phyloP scores from a whole-genome alignment of 2,329 filamentous ascomycete species.

The Colletotrichum graminicola region DNA sequence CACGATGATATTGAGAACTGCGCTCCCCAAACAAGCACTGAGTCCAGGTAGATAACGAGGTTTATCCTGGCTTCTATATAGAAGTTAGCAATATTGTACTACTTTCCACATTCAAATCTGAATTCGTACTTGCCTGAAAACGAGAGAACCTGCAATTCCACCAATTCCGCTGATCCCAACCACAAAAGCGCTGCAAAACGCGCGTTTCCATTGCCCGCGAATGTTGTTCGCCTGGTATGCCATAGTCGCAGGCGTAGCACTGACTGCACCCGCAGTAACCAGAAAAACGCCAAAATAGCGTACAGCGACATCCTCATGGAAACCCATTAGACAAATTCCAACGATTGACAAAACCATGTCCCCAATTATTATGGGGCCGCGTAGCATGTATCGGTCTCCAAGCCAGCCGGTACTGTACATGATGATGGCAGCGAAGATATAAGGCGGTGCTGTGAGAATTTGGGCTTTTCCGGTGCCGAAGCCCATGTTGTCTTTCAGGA shows the following conservation, averaged over 20 bases:
- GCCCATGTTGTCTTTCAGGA: constrained; percentile 56
- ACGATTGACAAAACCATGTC: constrained; percentile 70
- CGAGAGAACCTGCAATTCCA: constrained; percentile 40
- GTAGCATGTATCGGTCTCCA: constrained; percentile 72
- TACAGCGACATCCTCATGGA: constrained; percentile 63
- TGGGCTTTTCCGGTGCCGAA: constrained; percentile 56
- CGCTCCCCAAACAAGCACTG: constrained; percentile 30
- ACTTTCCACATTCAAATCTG: neutral
- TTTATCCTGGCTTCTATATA: constrained; percentile 27
- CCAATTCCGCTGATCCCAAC: constrained; percentile 40
- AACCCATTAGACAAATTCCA: constrained; percentile 76
- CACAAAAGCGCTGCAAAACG: constrained; percentile 40
- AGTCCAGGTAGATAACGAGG: constrained; percentile 31
- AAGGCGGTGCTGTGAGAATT: constrained; percentile 69
- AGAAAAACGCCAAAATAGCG: constrained; percentile 78
- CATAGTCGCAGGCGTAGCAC: constrained; percentile 33
- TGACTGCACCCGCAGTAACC: constrained; percentile 31
- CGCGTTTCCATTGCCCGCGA: constrained; percentile 42
- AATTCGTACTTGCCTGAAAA: constrained; percentile 35
- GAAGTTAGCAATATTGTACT: neutral
- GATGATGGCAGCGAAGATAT: constrained; percentile 69
- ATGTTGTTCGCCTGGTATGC: constrained; percentile 43
- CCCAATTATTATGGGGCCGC: constrained; percentile 75
- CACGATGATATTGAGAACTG: constrained; percentile 26
- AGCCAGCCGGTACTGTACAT: constrained; percentile 74